Conservation (phyloP, 1,284 basidiomycete species). For the Apiotrichum akiyoshidainum region DNA sequence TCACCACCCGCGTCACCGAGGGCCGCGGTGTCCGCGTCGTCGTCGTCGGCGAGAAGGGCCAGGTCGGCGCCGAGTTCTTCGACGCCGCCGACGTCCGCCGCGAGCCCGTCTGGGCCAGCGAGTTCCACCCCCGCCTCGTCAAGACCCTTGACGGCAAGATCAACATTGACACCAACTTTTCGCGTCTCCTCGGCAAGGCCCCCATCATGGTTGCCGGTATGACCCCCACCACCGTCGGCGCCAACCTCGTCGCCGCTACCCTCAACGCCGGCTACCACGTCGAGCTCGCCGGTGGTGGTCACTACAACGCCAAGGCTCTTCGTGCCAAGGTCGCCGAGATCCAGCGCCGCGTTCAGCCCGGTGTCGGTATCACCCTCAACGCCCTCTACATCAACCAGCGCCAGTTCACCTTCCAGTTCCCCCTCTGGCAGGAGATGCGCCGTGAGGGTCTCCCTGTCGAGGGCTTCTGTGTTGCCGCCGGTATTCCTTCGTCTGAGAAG, state of each 20-base stretch:
- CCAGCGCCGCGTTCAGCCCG: conserved; percentile 72
- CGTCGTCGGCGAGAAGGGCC: conserved; percentile 78
- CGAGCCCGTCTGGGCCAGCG: conserved; percentile 88
- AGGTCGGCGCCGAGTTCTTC: conserved; percentile 81
- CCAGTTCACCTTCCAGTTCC: conserved; percentile 94
- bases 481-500: conserved; percentile 88
- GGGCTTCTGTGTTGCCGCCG: conserved; percentile 96
- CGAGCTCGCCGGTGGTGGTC: conserved; percentile 95
- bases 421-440: conserved; percentile 96
- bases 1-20: conserved; percentile 85
- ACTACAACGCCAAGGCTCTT: conserved; percentile 85
- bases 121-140: conserved; percentile 78
- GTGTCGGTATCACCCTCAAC: conserved; percentile 90
- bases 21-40: conserved; percentile 88
- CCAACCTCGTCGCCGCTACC: conserved; percentile 85
- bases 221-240: conserved; percentile 91
- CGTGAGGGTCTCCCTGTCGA: conserved; percentile 92
- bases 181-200: conserved; percentile 88
- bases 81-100: conserved; percentile 63
- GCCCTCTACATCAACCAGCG: conserved; percentile 97
- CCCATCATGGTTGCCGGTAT: conserved; percentile 99
- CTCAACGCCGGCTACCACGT: conserved; percentile 93
- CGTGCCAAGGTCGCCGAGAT: conserved; percentile 88
- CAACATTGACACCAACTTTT: conserved; percentile 93
- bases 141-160: conserved; percentile 87